Evolutionary conservation across 768 basidiomycete species (phyloP).

Genomic region (Paxillus rubicundulus): DNA sequence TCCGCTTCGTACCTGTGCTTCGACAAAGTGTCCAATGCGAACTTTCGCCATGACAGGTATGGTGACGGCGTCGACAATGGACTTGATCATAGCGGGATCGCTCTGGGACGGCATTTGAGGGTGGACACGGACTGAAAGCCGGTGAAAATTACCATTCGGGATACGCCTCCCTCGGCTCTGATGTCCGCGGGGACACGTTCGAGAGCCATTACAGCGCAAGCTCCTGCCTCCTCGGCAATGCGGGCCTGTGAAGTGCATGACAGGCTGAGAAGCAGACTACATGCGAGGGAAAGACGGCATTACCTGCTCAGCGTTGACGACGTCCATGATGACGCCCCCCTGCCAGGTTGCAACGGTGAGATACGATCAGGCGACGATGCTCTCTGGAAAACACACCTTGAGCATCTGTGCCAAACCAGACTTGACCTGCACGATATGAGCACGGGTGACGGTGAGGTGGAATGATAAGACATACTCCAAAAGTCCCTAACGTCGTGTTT

Average conservation of each 20-base stretch:
- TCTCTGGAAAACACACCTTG: constrained; percentile 51
- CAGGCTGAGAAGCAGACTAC: constrained; percentile 19
- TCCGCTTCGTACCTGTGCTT: constrained; percentile 68
- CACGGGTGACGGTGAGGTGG: not conserved
- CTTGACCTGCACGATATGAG: constrained; percentile 61
- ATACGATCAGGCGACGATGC: constrained; percentile 1
- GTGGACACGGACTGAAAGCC: not conserved
- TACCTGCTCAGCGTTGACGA: constrained; percentile 70
- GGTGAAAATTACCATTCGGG: constrained; percentile 71
- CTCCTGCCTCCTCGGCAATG: constrained; percentile 96
- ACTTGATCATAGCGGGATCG: constrained; percentile 95
- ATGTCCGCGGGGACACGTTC: constrained; percentile 97
- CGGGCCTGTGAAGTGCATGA: constrained; percentile 51
- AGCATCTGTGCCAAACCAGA: constrained; percentile 96
- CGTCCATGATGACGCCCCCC: constrained; percentile 96
- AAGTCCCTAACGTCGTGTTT: constrained; percentile 65
- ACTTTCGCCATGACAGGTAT: constrained; percentile 97
- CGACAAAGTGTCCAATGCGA: constrained; percentile 96
- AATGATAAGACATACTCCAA: constrained; percentile 48
- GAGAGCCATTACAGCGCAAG: constrained; percentile 96
- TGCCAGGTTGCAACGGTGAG: constrained; percentile 23
- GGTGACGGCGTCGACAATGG: constrained; percentile 91
- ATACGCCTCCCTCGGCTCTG: constrained; percentile 87
- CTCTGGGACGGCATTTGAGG: constrained; percentile 46
- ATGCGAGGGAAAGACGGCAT: not conserved